Evolutionary conservation across 768 basidiomycete genomes (phyloP).

Genomic region (Leccinum imitatum): DNA sequence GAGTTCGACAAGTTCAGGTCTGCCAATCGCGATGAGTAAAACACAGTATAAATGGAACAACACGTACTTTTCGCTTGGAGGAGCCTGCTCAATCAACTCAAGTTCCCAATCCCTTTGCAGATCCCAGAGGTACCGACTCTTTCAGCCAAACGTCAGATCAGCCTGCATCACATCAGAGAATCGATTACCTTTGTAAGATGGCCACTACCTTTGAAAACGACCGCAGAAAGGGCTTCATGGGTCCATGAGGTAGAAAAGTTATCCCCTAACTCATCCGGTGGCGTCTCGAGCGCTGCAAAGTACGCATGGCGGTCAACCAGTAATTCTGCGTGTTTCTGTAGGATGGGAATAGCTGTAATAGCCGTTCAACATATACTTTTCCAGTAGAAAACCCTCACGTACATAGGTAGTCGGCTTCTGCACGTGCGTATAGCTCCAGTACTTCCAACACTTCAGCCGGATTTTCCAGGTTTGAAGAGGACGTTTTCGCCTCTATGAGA

Average conservation of each 20-base stretch:
- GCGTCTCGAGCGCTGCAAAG: conserved; percentile 35
- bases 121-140: conserved; percentile 78
- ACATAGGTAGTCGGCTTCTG: conserved; percentile 82
- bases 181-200: conserved; percentile 63
- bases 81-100: conserved; percentile 52
- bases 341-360: conserved; percentile 66
- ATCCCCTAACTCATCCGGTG: conserved; percentile 53
- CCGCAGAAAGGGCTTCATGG: conserved; percentile 48
- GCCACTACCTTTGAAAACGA: conserved; percentile 53
- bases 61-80: conserved; percentile 47
- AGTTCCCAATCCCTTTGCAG: conserved; percentile 73
- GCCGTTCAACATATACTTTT: conserved; percentile 19
- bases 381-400: conserved; percentile 32
- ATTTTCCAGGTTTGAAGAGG: conserved; percentile 51
- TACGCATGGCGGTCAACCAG: conserved; percentile 41
- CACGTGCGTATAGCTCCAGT: conserved; percentile 59
- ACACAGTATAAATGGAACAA: background rate
- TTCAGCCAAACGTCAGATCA: conserved; percentile 16
- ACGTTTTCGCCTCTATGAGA: conserved; percentile 55
- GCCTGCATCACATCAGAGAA: conserved; percentile 8
- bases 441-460: conserved; percentile 53
- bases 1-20: conserved; percentile 43
- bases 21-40: conserved; percentile 25
- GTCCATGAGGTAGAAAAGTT: conserved; percentile 66
- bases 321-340: conserved; percentile 68